Conservation (phyloP, 2,329 filamentous ascomycete genomes). For the Nothophaeocryptopus gaeumannii region DNA sequence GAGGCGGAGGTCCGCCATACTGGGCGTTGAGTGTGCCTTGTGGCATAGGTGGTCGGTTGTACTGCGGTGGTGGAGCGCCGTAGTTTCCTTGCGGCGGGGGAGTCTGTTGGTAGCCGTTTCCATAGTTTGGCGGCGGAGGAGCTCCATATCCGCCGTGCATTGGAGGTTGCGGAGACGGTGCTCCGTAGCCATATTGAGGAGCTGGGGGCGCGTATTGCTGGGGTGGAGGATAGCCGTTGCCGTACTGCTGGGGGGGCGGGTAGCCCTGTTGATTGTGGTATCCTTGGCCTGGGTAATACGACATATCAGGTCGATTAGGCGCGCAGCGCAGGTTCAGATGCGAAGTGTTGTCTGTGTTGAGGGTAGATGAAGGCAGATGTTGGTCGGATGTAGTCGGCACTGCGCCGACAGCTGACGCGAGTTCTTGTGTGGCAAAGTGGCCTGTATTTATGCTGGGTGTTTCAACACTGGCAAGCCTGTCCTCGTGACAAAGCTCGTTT, state of each 20-base stretch:
- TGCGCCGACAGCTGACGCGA: too few relatives aligned
- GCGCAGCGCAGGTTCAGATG: too few relatives aligned
- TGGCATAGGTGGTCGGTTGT: constrained; percentile 15
- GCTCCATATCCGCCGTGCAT: constrained; percentile 42
- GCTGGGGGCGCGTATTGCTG: constrained; percentile 27
- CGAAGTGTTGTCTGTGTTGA: too few relatives aligned
- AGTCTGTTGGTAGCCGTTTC: constrained; percentile 34
- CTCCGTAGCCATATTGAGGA: constrained; percentile 28
- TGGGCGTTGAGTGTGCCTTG: not conserved
- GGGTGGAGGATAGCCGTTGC: constrained; percentile 29
- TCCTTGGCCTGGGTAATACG: constrained; percentile 33
- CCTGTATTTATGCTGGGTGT: too few relatives aligned
- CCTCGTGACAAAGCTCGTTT: too few relatives aligned
- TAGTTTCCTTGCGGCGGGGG: constrained; percentile 40
- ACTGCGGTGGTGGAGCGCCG: constrained; percentile 16
- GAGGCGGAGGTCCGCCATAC: constrained; percentile 25
- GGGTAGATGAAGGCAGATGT: too few relatives aligned
- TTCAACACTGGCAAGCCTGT: too few relatives aligned
- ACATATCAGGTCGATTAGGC: constrained; percentile 18
- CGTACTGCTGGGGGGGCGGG: constrained; percentile 25
- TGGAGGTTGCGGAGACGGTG: constrained; percentile 40
- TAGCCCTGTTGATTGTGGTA: constrained; percentile 33
- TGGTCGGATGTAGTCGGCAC: too few relatives aligned
- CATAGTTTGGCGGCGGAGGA: constrained; percentile 40
- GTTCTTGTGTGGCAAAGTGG: too few relatives aligned